Evolutionary conservation across 2,329 filamentous ascomycete genomes (phyloP).

Genomic region (Botrytis elliptica): DNA sequence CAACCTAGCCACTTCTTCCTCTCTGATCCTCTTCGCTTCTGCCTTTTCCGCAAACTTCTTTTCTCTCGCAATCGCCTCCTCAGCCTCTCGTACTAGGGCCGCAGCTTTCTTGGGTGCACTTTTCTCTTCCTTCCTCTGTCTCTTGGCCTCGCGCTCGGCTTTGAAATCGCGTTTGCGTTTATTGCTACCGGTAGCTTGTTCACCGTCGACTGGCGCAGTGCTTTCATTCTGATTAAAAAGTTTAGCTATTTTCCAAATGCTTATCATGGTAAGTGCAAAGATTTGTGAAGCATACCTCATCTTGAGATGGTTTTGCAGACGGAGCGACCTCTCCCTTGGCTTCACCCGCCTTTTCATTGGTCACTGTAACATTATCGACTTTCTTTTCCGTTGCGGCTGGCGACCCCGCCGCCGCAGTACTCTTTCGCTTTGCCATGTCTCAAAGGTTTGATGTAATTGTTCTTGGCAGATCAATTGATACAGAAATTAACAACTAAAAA

Average conservation of each 20-base stretch:
- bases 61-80: slow-evolving; percentile 1
- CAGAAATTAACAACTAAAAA: not conserved
- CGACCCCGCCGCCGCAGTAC: not conserved
- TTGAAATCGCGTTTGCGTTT: slow-evolving; percentile 18
- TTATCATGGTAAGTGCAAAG: not conserved
- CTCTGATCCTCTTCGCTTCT: not conserved
- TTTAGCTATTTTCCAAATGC: not conserved
- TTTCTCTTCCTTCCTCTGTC: slow-evolving; percentile 1
- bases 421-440: slow-evolving; percentile 6
- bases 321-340: not conserved
- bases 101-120: slow-evolving; percentile 6
- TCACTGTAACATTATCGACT: not conserved
- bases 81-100: not conserved
- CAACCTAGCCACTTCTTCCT: not conserved
- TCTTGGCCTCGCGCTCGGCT: slow-evolving; percentile 17
- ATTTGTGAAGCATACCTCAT: not conserved
- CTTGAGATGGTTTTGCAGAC: not conserved
- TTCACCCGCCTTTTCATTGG: not conserved
- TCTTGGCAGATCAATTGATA: not conserved
- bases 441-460: not conserved
- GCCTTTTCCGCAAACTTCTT: not conserved
- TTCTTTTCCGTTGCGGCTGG: slow-evolving; percentile 3
- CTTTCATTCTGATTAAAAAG: not conserved
- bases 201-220: not conserved
- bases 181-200: not conserved